Percentiles rank a stretch among this genome's conserved stretches.
phyloP scores from a whole-genome alignment of 2,329 filamentous ascomycete species.

The Pseudovirgaria hyperparasitica region DNA sequence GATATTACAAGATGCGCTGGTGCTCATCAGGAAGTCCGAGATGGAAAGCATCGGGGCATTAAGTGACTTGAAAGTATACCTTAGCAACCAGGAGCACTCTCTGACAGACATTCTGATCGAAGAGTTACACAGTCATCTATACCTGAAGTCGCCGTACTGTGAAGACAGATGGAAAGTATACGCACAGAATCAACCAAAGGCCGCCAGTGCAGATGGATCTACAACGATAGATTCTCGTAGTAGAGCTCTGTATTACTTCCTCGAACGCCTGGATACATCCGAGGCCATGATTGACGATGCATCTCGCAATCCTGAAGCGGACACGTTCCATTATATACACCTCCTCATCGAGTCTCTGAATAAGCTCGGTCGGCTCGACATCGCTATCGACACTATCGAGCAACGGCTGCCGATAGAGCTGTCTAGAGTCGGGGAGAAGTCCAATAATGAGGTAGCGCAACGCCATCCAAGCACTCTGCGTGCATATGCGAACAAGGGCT shows the following conservation, averaged over 20 bases:
- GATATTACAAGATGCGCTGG: constrained; percentile 74
- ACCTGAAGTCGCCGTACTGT: constrained; percentile 95
- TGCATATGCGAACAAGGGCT: constrained; percentile 36
- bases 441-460: constrained; percentile 85
- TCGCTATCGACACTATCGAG: constrained; percentile 80
- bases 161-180: constrained; percentile 89
- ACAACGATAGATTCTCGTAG: constrained; percentile 32
- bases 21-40: constrained; percentile 73
- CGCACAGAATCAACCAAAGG: constrained; percentile 49
- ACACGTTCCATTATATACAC: constrained; percentile 88
- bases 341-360: constrained; percentile 81
- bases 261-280: constrained; percentile 43
- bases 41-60: constrained; percentile 85
- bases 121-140: constrained; percentile 91
- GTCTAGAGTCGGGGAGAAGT: constrained; percentile 87
- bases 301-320: constrained; percentile 83
- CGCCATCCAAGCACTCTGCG: constrained; percentile 74
- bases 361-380: constrained; percentile 74
- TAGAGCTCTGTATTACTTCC: constrained; percentile 42
- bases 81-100: constrained; percentile 84
- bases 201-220: constrained; percentile 18
- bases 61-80: constrained; percentile 72
- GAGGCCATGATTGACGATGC: constrained; percentile 65
- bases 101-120: constrained; percentile 94
- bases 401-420: constrained; percentile 88